These are phyloP conservation scores for Hepatocystis sp. DNA, from an alignment of 169 alveolate species.

Conservation along the genomic window DNA sequence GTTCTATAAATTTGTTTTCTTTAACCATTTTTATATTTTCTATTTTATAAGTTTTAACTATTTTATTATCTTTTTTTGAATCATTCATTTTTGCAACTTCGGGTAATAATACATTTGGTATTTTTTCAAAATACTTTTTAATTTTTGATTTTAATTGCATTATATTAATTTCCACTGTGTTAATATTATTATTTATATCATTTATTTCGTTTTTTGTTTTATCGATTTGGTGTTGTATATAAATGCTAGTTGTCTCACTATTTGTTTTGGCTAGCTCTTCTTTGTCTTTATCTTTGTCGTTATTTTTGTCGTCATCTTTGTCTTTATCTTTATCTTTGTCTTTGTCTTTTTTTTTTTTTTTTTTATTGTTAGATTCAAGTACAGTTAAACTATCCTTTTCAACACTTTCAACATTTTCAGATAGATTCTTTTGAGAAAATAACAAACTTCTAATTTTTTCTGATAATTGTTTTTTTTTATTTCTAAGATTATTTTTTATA, in stretches of 20 bases:
- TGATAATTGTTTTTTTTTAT: constrained; percentile 65
- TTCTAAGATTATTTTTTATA: constrained; percentile 46
- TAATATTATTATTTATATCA: constrained; percentile 27
- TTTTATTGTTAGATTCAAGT: too few relatives aligned
- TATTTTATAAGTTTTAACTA: constrained; percentile 46
- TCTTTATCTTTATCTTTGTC: not conserved
- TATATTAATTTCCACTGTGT: constrained; percentile 25
- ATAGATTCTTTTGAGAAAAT: not conserved
- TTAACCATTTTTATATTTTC: constrained; percentile 8
- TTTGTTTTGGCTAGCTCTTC: not conserved
- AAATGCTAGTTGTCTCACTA: not conserved
- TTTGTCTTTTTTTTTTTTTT: not conserved
- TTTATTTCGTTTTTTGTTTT: constrained; percentile 35
- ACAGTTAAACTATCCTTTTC: too few relatives aligned
- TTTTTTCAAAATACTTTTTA: constrained; percentile 24
- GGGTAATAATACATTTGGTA: constrained; percentile 50
- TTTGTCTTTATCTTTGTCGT: not conserved
- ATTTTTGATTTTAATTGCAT: constrained; percentile 19
- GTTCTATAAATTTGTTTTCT: not conserved
- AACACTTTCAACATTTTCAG: not conserved
- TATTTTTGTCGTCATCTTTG: not conserved
- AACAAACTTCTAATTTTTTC: constrained; percentile 37
- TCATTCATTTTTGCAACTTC: constrained; percentile 71
- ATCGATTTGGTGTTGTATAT: constrained; percentile 5
- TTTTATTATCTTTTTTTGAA: constrained; percentile 23